A percentile compares a stretch with the other conserved stretches of the same genome.
phyloP scores from a whole-genome alignment of 2,329 filamentous ascomycete genomes.

The Monosporascus sp. region DNA sequence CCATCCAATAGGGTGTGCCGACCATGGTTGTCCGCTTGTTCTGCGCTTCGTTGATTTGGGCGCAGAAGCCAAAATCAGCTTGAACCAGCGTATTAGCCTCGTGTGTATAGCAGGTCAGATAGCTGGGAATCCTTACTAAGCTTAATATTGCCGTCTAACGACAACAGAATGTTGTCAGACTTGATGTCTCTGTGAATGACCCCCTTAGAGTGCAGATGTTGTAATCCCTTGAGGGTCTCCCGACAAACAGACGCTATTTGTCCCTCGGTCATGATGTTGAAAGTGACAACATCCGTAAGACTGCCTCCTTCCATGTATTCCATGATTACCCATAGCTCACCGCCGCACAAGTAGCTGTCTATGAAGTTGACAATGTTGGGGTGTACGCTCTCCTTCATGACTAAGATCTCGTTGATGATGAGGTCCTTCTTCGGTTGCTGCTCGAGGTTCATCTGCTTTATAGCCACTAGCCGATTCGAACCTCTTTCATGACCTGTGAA shows the following conservation, averaged over 20 bases:
- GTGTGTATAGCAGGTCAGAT: background rate
- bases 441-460: constrained; percentile 99
- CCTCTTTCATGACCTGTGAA: constrained; percentile 84
- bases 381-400: constrained; percentile 98
- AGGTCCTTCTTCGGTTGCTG: constrained; percentile 98
- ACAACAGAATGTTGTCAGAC: constrained; percentile 94
- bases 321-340: constrained; percentile 98
- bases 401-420: constrained; percentile 97
- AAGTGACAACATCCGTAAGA: constrained; percentile 95
- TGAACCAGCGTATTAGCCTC: constrained; percentile 10
- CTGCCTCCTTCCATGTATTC: constrained; percentile 99
- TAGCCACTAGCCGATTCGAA: constrained; percentile 84
- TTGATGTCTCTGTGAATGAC: constrained; percentile 99
- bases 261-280: constrained; percentile 97
- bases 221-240: constrained; percentile 85
- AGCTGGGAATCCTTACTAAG: constrained; percentile 61
- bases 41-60: constrained; percentile 94
- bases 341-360: constrained; percentile 85
- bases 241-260: constrained; percentile 95
- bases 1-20: constrained; percentile 99
- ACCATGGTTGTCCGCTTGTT: constrained; percentile 99
- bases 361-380: constrained; percentile 99
- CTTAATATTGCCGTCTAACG: constrained; percentile 93
- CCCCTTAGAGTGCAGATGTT: constrained; percentile 94
- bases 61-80: constrained; percentile 99